These are phyloP conservation scores for Chlorella sp. DNA, from an alignment of 139 green algal genomes.

Conservation along the genomic window DNA sequence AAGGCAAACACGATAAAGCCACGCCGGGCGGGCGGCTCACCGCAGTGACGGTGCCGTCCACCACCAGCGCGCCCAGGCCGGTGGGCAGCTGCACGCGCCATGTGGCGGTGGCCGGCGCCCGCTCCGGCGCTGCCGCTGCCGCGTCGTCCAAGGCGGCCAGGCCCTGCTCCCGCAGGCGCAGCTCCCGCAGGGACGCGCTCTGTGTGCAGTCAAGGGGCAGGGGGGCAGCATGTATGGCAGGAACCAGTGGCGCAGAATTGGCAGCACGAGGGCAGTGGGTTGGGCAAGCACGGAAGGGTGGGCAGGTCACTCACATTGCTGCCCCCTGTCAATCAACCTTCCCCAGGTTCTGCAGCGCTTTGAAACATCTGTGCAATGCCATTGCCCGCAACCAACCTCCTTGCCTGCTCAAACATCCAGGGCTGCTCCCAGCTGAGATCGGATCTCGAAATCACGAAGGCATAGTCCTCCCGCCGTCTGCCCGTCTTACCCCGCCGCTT, in stretches of 20 bases:
- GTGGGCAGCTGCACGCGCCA: slow-evolving; percentile 11
- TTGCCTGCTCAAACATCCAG: slow-evolving; percentile 25
- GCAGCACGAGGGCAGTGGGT: too few relatives aligned
- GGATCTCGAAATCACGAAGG: slow-evolving; percentile 13
- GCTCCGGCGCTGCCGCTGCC: neutral
- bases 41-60: neutral
- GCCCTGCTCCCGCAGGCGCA: slow-evolving; percentile 12
- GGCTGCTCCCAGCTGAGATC: slow-evolving; percentile 29
- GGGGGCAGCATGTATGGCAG: too few relatives aligned
- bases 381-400: too few relatives aligned
- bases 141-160: neutral
- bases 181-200: neutral
- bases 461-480: neutral
- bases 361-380: too few relatives aligned
- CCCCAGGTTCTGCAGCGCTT: too few relatives aligned
- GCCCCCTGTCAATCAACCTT: too few relatives aligned
- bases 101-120: neutral
- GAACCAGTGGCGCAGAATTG: too few relatives aligned
- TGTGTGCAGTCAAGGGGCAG: too few relatives aligned
- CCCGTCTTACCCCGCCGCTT: neutral
- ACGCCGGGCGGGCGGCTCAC: too few relatives aligned
- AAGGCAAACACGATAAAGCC: too few relatives aligned
- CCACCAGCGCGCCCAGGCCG: slow-evolving; percentile 6
- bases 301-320: too few relatives aligned
- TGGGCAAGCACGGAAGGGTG: too few relatives aligned